Evolutionary conservation across 306 rosid species (phyloP).

Genomic region (Vigna hirtella): DNA sequence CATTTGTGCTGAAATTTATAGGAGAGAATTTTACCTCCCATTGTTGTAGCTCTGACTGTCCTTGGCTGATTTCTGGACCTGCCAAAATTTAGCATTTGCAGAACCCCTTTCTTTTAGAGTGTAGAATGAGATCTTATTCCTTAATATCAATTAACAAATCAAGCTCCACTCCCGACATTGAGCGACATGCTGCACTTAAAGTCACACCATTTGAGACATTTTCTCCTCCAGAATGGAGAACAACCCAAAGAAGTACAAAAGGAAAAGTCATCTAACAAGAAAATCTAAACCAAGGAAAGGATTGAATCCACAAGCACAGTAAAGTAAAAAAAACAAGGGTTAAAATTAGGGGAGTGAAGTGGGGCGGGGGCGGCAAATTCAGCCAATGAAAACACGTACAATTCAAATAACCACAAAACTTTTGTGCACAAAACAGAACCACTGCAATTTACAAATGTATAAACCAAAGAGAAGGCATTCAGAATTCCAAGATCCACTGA

Average conservation of each 20-base stretch:
- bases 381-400: slow-evolving; percentile 20
- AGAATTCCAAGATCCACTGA: slow-evolving; percentile 54
- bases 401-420: slow-evolving; percentile 22
- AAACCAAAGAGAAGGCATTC: slow-evolving; percentile 24
- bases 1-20: not conserved
- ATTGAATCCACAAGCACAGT: slow-evolving; percentile 3
- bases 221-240: slow-evolving; percentile 20
- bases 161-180: slow-evolving; percentile 46
- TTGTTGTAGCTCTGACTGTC: slow-evolving; percentile 63
- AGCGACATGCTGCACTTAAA: slow-evolving; percentile 53
- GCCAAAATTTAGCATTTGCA: slow-evolving; percentile 72
- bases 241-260: slow-evolving; percentile 17
- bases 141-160: slow-evolving; percentile 50
- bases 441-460: slow-evolving; percentile 32
- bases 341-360: no score
- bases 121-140: slow-evolving; percentile 42
- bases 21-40: slow-evolving; percentile 70
- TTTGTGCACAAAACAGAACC: slow-evolving; percentile 8
- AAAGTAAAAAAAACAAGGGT: not conserved
- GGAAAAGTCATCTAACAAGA: slow-evolving; percentile 8
- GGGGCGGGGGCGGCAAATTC: not conserved
- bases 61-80: slow-evolving; percentile 79
- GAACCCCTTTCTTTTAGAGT: slow-evolving; percentile 36
- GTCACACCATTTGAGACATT: slow-evolving; percentile 39
- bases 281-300: not conserved